Percentiles rank a stretch among this genome's conserved stretches.
Conservation (phyloP, 2,329 filamentous ascomycete species). For the Pseudonectria buxi region DNA sequence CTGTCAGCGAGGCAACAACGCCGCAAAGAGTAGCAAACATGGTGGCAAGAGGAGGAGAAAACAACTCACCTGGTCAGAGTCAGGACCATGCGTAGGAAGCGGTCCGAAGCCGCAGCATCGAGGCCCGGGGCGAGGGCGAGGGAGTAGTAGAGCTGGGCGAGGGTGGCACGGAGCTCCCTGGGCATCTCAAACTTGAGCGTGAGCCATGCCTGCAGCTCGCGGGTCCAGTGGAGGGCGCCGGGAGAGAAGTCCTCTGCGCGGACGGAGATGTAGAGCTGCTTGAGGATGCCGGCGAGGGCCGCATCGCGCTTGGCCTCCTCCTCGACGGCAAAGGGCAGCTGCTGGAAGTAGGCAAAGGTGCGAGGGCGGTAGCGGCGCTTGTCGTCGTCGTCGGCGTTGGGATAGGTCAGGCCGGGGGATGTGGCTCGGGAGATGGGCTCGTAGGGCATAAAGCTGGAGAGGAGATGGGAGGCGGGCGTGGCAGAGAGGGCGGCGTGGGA, state of each 20-base stretch:
- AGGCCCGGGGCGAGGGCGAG: constrained; percentile 84
- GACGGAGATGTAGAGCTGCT: constrained; percentile 86
- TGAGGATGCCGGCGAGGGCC: constrained; percentile 80
- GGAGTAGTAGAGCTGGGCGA: constrained; percentile 91
- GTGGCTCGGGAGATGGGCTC: constrained; percentile 79
- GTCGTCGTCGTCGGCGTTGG: constrained; percentile 43
- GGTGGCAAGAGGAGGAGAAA: too few species aligned
- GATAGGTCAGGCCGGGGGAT: constrained; percentile 63
- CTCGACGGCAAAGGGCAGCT: constrained; percentile 85
- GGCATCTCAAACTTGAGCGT: constrained; percentile 96
- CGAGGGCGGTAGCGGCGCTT: constrained; percentile 70
- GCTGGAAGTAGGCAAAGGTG: constrained; percentile 87
- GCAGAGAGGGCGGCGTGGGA: constrained; percentile 25
- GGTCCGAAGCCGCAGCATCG: constrained; percentile 72
- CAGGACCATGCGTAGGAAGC: constrained; percentile 96
- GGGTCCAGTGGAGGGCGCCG: constrained; percentile 92
- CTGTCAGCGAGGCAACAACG: constrained; percentile 2
- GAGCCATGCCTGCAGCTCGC: constrained; percentile 92
- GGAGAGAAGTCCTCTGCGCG: constrained; percentile 90
- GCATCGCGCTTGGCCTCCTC: constrained; percentile 68
- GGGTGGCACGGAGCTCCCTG: constrained; percentile 69
- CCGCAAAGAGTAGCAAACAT: too few species aligned
- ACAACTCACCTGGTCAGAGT: constrained; percentile 76
- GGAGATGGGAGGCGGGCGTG: constrained; percentile 25
- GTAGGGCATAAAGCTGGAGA: constrained; percentile 37